Conservation (phyloP, 345 rosid genomes). For the Salix udensis region DNA sequence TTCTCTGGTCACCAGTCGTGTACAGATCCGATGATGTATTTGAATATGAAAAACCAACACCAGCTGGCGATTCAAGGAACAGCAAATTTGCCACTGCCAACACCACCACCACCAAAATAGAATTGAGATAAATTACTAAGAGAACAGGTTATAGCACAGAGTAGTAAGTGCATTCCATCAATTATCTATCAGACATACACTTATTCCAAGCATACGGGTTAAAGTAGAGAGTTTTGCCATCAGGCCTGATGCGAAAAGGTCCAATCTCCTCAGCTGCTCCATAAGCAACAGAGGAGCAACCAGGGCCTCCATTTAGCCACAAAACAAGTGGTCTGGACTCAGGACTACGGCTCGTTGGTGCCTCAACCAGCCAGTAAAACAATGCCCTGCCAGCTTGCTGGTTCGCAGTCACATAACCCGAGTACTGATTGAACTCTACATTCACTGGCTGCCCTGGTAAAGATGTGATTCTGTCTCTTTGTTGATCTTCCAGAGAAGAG, state of each 20-base stretch:
- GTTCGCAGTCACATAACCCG: constrained; percentile 82
- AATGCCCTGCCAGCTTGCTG: constrained; percentile 80
- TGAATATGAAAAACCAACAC: constrained; percentile 91
- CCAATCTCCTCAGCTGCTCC: constrained; percentile 89
- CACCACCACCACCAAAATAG: background rate
- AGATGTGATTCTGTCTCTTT: constrained; percentile 47
- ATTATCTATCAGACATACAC: constrained; percentile 30
- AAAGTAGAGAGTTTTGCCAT: constrained; percentile 66
- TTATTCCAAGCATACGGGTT: constrained; percentile 83
- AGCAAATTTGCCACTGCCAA: constrained; percentile 83
- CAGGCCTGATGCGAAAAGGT: constrained; percentile 70
- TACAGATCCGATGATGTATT: constrained; percentile 81
- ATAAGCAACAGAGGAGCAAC: constrained; percentile 83
- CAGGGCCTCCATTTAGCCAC: constrained; percentile 97
- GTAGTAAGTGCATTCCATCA: background rate
- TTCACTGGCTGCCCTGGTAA: constrained; percentile 78
- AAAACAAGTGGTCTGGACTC: constrained; percentile 73
- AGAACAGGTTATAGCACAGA: background rate
- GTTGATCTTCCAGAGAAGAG: constrained; percentile 42
- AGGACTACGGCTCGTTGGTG: constrained; percentile 52
- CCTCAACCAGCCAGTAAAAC: constrained; percentile 89
- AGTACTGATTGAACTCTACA: constrained; percentile 65
- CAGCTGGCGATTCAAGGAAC: constrained; percentile 95
- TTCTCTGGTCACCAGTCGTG: constrained; percentile 76
- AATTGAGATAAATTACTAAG: background rate